These are phyloP conservation scores for Raffaelea ambrosiae DNA, from an alignment of 2,329 filamentous ascomycete species.

Conservation along the genomic window DNA sequence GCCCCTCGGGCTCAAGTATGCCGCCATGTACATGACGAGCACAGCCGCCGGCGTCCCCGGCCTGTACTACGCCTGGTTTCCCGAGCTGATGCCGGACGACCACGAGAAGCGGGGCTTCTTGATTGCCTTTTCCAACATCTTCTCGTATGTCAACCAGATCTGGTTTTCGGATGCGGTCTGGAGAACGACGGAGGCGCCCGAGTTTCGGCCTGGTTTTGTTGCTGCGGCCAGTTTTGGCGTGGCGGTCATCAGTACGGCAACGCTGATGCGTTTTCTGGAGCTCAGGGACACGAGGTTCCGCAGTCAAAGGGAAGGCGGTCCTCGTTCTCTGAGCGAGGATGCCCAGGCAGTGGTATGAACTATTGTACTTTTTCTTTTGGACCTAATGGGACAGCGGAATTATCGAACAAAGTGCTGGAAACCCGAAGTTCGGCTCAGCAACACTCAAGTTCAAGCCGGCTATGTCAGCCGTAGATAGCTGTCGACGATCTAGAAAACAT, in stretches of 20 bases:
- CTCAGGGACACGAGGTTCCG: not conserved
- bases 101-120: conserved; percentile 9
- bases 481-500: too few relatives aligned
- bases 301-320: too few relatives aligned
- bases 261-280: conserved; percentile 2
- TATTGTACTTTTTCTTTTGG: too few relatives aligned
- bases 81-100: conserved; percentile 6
- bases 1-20: conserved; percentile 39
- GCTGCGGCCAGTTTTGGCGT: not conserved
- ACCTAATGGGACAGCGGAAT: too few relatives aligned
- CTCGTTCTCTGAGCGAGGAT: too few relatives aligned
- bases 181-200: conserved; percentile 2
- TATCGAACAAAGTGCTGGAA: too few relatives aligned
- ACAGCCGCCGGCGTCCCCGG: conserved; percentile 46
- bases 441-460: too few relatives aligned
- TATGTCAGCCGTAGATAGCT: too few relatives aligned
- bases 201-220: conserved; percentile 6
- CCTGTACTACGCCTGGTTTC: conserved; percentile 7
- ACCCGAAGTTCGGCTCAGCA: too few relatives aligned
- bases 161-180: conserved; percentile 5
- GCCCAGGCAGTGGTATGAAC: too few relatives aligned
- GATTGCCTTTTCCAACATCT: conserved; percentile 8
- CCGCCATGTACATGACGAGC: conserved; percentile 54
- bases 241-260: not conserved
- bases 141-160: conserved; percentile 9